Base-by-base conservation (phyloP, 768 basidiomycete species). In the Boletus patriciae region DNA sequence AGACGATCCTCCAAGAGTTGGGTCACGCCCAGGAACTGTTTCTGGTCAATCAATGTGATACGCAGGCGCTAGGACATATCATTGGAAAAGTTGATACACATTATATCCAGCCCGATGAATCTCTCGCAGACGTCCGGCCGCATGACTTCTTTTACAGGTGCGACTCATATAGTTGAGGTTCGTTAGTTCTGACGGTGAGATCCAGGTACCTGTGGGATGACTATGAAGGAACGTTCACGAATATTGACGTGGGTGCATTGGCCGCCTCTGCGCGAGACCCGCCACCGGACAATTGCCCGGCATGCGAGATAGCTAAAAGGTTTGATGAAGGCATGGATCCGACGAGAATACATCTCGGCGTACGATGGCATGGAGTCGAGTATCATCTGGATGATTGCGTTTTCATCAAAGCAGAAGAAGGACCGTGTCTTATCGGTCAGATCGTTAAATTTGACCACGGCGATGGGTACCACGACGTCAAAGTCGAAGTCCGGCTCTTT, bases 301-400 rank as follows among this genome's bases (percentile, higher is more conserved):
- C 73, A 8, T 89, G 87, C 61, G 58, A 72, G 9, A 44, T 75
- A 5, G 36, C 55, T 8, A 66, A 70, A 19, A 69, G 79, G 51
- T 59, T 59, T 13, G 66, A 77, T 12, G 61, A 73, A n/a, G 70
- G 74, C 12, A 52, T 60, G 18, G 55, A 63, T n/a, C 66, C 71
- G 13, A 57, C 61, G 2, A 66, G 58, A 29, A 62, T 80, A n/a
- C 55, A 61, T 0, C 70, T 69, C 19, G 86, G 83, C 0, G 55
- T 88, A 25, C 68, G 74, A 0, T 83, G 75, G 63, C 70, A 69
- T 11, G 82, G 81, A 0, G 61, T 73, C 2, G 70, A 70, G 0
- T 91, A 85, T 58, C 90, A 92, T 52, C 47, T 74, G 0, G 70
- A 83, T 42, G 90, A 92, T 37, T 88, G 81, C 58, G 81, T 83